Percentiles rank a stretch among this genome's conserved stretches.
Evolutionary conservation across 1,284 basidiomycete genomes (phyloP).

Genomic region (Puccinia novopanici): DNA sequence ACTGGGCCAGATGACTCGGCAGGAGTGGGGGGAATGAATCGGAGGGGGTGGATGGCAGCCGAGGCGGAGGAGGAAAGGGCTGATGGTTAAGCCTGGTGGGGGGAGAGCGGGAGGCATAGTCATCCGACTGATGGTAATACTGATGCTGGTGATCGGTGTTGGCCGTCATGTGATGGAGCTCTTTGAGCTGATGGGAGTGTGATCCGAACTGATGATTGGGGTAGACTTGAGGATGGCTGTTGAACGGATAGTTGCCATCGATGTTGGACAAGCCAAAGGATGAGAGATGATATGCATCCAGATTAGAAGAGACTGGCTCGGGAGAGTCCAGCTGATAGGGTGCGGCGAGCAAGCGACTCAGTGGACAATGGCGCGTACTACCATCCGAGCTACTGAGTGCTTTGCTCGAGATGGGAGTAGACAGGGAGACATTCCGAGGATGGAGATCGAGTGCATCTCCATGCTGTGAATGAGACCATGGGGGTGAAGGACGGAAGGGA

Average conservation of each 20-base stretch:
- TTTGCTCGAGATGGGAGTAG: slow-evolving; percentile 33
- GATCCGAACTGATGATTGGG: background rate
- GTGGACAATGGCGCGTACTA: background rate
- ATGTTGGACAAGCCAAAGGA: slow-evolving; percentile 30
- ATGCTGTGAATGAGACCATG: slow-evolving; percentile 34
- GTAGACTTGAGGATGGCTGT: background rate
- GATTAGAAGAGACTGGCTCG: slow-evolving; percentile 27
- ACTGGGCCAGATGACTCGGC: slow-evolving; percentile 14
- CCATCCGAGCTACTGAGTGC: background rate
- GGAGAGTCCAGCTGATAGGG: slow-evolving; percentile 17
- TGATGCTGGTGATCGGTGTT: background rate
- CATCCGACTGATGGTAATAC: background rate
- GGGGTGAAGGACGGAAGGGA: slow-evolving; percentile 29
- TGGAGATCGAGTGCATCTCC: slow-evolving; percentile 28
- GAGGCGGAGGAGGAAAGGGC: background rate
- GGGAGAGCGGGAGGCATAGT: background rate
- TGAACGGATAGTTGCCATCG: slow-evolving; percentile 18
- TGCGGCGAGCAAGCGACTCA: slow-evolving; percentile 30
- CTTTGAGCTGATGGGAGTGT: background rate
- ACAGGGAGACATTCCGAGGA: slow-evolving; percentile 33
- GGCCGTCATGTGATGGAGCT: background rate
- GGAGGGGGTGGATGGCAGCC: background rate
- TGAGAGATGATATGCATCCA: slow-evolving; percentile 23
- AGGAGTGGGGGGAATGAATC: slow-evolving; percentile 17
- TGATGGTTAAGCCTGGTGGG: background rate